phyloP scores from a whole-genome alignment of 306 rosid species.

The Acacia confusa region DNA sequence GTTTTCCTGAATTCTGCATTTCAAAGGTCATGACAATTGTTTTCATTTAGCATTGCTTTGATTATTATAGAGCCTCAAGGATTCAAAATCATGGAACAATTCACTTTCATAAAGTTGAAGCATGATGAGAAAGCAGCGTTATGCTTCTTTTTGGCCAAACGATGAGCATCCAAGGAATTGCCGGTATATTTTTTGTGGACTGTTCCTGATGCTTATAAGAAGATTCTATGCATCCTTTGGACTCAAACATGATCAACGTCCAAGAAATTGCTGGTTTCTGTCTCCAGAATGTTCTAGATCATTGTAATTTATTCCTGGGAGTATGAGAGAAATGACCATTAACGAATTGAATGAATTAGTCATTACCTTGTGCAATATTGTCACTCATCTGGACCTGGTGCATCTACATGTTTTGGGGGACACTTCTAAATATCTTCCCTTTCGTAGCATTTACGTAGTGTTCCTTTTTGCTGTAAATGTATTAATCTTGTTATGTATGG shows the following conservation, averaged over 20 bases:
- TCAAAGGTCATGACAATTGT: conserved; percentile 15
- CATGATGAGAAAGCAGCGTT: conserved; percentile 30
- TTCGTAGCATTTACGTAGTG: conserved; percentile 20
- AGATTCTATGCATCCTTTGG: conserved; percentile 29
- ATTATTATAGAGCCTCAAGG: conserved; percentile 58
- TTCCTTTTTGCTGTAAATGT: conserved; percentile 34
- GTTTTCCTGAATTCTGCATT: conserved; percentile 22
- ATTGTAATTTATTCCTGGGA: conserved; percentile 45
- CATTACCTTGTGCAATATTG: conserved; percentile 35
- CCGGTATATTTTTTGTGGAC: conserved; percentile 34
- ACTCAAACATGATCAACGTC: conserved; percentile 26
- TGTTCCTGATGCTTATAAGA: conserved; percentile 32
- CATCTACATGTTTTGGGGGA: conserved; percentile 24
- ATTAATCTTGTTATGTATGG: conserved; percentile 12
- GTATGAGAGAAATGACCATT: conserved; percentile 18
- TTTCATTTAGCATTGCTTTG: conserved; percentile 22
- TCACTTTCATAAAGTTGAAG: conserved; percentile 42
- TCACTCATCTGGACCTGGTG: conserved; percentile 29
- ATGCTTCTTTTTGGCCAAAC: conserved; percentile 25
- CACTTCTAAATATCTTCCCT: neutral
- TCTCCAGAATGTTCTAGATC: conserved; percentile 32
- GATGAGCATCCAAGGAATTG: conserved; percentile 31
- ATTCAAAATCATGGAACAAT: conserved; percentile 45
- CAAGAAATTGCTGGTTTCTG: conserved; percentile 30
- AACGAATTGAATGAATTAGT: conserved; percentile 31